Conservation (phyloP, 139 green algal genomes). For the Picochlorum sp. region DNA sequence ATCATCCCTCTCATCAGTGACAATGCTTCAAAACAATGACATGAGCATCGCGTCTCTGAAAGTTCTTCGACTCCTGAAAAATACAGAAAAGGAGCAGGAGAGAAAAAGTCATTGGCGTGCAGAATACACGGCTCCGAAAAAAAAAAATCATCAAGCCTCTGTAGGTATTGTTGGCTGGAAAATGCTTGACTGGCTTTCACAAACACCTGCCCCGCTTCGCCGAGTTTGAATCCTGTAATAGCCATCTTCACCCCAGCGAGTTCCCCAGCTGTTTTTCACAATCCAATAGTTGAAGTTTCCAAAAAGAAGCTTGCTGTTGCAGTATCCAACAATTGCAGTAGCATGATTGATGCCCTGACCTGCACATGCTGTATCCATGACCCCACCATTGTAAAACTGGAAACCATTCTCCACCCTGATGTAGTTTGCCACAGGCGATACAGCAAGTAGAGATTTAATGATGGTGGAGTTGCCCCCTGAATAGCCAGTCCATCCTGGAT, state of each 20-base stretch:
- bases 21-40: too few species aligned
- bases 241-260: neutral
- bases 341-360: neutral
- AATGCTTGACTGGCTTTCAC: neutral
- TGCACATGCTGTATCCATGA: neutral
- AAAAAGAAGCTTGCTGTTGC: neutral
- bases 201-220: neutral
- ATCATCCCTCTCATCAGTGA: too few species aligned
- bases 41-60: too few species aligned
- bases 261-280: conserved; percentile 2
- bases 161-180: neutral
- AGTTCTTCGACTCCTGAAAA: too few species aligned
- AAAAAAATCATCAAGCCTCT: neutral
- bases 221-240: neutral
- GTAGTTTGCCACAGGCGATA: neutral
- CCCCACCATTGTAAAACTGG: neutral
- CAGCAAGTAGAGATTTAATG: neutral
- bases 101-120: too few species aligned
- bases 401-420: neutral
- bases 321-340: neutral
- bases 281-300: conserved; percentile 1
- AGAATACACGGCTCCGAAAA: too few species aligned
- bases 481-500: neutral
- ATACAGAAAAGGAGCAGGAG: too few species aligned
- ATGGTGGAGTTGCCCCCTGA: neutral